A percentile compares a stretch with the other conserved stretches of the same genome.
Evolutionary conservation across 495 filamentous ascomycete species (phyloP).

Genomic region (Viridothelium virens): DNA sequence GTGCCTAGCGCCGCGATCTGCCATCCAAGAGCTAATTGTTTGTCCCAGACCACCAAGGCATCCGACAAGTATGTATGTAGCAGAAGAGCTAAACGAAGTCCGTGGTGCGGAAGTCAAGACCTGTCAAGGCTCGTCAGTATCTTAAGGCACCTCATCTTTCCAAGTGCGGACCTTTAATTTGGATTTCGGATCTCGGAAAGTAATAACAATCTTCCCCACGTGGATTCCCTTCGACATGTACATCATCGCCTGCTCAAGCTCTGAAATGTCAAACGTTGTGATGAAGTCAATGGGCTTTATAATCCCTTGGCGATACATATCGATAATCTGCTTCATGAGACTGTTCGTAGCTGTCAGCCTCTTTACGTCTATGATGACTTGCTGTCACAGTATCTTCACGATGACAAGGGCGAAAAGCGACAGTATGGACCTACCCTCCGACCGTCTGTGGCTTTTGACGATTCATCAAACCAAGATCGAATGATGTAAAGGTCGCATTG

Average conservation of each 20-base stretch:
- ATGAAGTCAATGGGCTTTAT: background rate
- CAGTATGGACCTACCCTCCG: constrained; percentile 10
- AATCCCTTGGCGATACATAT: background rate
- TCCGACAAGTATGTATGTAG: constrained; percentile 41
- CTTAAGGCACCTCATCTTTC: constrained; percentile 50
- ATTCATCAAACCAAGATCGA: constrained; percentile 30
- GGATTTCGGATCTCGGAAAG: constrained; percentile 50
- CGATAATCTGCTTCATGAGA: background rate
- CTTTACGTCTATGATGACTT: background rate
- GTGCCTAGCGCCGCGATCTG: constrained; percentile 2
- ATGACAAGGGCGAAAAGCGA: background rate
- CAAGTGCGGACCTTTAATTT: constrained; percentile 41
- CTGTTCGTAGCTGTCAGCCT: background rate
- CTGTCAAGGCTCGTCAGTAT: constrained; percentile 18
- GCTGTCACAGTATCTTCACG: background rate
- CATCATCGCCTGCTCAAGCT: constrained; percentile 13
- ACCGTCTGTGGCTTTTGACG: constrained; percentile 19
- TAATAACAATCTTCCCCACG: constrained; percentile 40
- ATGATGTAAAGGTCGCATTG: constrained; percentile 31
- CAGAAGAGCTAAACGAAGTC: constrained; percentile 14
- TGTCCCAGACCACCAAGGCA: constrained; percentile 41
- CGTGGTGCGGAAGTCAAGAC: background rate
- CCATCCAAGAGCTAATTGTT: background rate
- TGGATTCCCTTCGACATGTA: constrained; percentile 15
- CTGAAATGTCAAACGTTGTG: constrained; percentile 8